phyloP scores from a whole-genome alignment of 805 yeast genomes.

The Candida palmyrensis region DNA sequence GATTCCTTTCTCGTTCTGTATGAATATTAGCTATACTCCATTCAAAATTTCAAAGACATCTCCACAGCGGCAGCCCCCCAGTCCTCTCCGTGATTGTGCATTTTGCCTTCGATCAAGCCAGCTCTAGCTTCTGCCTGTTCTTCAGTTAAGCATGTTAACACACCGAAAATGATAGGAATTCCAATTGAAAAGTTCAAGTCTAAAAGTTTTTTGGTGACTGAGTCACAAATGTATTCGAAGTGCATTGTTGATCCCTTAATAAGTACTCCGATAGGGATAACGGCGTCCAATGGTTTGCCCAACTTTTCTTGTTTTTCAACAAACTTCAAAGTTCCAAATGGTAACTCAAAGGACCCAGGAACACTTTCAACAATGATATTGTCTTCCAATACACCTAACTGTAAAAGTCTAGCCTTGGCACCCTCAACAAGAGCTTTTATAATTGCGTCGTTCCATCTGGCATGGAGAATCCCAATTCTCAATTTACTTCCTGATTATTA shows the following conservation, averaged over 20 bases:
- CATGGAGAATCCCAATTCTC: slow-evolving; percentile 84
- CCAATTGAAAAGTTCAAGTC: slow-evolving; percentile 61
- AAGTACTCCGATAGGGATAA: slow-evolving; percentile 89
- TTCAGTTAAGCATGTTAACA: slow-evolving; percentile 88
- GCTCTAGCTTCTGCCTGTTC: slow-evolving; percentile 93
- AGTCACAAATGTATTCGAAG: slow-evolving; percentile 93
- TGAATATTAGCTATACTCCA: background rate
- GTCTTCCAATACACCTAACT: slow-evolving; percentile 66
- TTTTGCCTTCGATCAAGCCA: slow-evolving; percentile 65
- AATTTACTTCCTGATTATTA: slow-evolving; percentile 42
- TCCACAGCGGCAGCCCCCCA: slow-evolving; percentile 99
- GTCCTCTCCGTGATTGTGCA: slow-evolving; percentile 96
- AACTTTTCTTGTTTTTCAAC: slow-evolving; percentile 37
- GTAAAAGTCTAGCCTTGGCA: slow-evolving; percentile 53
- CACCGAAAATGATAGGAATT: slow-evolving; percentile 88
- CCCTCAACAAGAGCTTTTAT: slow-evolving; percentile 80
- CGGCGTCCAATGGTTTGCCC: slow-evolving; percentile 64
- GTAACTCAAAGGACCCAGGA: slow-evolving; percentile 94
- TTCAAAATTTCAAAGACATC: slow-evolving; percentile 49
- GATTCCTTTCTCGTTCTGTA: too few relatives aligned
- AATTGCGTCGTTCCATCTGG: slow-evolving; percentile 86
- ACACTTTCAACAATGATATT: slow-evolving; percentile 81
- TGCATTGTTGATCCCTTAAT: slow-evolving; percentile 98
- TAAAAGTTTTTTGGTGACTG: slow-evolving; percentile 85
- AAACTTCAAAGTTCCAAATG: slow-evolving; percentile 65